Evolutionary conservation across 306 rosid species (phyloP).

Genomic region (Trichosanthes truncata): DNA sequence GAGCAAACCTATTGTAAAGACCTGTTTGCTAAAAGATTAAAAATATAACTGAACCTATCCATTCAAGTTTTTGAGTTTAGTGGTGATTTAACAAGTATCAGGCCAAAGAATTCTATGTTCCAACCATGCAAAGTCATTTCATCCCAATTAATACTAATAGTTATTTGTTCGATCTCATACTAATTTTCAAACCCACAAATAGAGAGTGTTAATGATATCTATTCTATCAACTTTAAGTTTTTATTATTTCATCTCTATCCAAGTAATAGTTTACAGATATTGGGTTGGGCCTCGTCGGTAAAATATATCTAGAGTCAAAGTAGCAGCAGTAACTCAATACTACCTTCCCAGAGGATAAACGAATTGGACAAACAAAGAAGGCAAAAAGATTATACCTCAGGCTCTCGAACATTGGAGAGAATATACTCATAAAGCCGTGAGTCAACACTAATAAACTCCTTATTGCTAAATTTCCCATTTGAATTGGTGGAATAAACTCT

Average conservation of each 20-base stretch:
- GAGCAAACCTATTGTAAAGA: neutral
- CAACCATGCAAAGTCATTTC: neutral
- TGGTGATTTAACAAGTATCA: too few species aligned
- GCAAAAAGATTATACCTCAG: slow-evolving; percentile 50
- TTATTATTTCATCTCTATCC: neutral
- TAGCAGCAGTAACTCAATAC: neutral
- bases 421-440: slow-evolving; percentile 65
- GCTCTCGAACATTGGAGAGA: slow-evolving; percentile 71
- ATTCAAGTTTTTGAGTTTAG: neutral
- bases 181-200: neutral
- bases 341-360: neutral
- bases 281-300: neutral
- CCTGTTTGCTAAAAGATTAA: neutral
- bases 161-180: neutral
- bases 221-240: neutral
- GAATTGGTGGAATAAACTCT: slow-evolving; percentile 36
- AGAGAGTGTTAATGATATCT: neutral
- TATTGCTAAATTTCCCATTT: slow-evolving; percentile 58
- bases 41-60: neutral
- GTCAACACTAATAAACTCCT: slow-evolving; percentile 62
- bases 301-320: neutral
- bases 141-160: neutral
- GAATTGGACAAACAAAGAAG: neutral
- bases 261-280: neutral
- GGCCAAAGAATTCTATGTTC: neutral